These are phyloP conservation scores for Saccharomyces hybrid DNA, from an alignment of 1,139 yeast species.

Conservation along the genomic window DNA sequence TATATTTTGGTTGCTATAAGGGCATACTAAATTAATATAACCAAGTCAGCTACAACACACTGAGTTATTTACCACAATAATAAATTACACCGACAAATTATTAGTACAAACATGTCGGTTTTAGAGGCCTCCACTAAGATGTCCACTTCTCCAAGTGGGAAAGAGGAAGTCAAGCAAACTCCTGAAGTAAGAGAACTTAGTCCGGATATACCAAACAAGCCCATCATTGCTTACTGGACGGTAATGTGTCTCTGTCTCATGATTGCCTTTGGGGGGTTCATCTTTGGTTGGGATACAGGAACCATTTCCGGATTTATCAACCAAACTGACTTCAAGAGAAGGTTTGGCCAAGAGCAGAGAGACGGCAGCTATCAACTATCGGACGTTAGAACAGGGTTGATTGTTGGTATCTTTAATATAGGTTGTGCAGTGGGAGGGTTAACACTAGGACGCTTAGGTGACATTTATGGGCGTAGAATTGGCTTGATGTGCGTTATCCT, in stretches of 20 bases:
- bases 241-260: constrained; percentile 29
- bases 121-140: neutral
- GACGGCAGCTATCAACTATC: too few species aligned
- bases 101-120: neutral
- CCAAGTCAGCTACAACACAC: neutral
- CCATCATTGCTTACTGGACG: constrained; percentile 37
- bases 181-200: neutral
- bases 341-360: too few species aligned
- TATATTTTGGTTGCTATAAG: neutral
- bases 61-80: neutral
- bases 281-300: constrained; percentile 69
- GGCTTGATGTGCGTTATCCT: too few species aligned
- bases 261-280: constrained; percentile 59
- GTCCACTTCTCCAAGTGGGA: neutral
- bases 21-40: neutral
- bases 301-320: constrained; percentile 40
- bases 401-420: too few species aligned
- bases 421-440: too few species aligned
- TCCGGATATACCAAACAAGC: constrained; percentile 33
- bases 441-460: too few species aligned
- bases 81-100: neutral
- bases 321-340: too few species aligned
- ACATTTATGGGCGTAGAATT: too few species aligned
- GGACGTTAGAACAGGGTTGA: too few species aligned
- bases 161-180: neutral